phyloP scores from a whole-genome alignment of 257 asterid genomes.

The Fraxinus pennsylvanica region DNA sequence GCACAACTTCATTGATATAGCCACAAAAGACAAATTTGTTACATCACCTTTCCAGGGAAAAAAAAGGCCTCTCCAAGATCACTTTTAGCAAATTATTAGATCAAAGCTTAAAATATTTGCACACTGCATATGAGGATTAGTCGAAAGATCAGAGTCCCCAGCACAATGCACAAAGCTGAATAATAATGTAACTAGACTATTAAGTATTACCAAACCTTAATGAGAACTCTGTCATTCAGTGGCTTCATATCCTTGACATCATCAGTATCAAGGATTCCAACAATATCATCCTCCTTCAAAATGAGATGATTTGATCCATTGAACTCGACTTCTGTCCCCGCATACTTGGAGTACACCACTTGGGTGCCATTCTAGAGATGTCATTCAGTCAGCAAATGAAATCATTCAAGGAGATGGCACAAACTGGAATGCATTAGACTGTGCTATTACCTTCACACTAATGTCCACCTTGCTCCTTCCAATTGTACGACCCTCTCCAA shows the following conservation, averaged over 20 bases:
- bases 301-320: constrained; percentile 77
- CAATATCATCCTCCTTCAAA: constrained; percentile 91
- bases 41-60: neutral
- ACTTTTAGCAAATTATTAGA: neutral
- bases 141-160: neutral
- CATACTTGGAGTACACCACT: constrained; percentile 86
- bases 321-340: constrained; percentile 96
- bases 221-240: constrained; percentile 82
- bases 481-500: constrained; percentile 87
- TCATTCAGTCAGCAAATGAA: constrained; percentile 9
- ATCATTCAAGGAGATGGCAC: neutral
- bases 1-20: neutral
- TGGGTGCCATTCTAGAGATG: constrained; percentile 67
- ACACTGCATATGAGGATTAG: neutral
- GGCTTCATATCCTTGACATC: constrained; percentile 91
- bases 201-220: constrained; percentile 50
- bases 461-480: constrained; percentile 79
- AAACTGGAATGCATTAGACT: neutral
- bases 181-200: neutral
- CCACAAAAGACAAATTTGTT: neutral
- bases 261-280: constrained; percentile 81
- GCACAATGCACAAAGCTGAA: neutral
- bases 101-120: neutral
- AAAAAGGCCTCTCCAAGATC: neutral
- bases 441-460: constrained; percentile 65